phyloP scores from a whole-genome alignment of 306 rosid species.

The Cicer arietinum region DNA sequence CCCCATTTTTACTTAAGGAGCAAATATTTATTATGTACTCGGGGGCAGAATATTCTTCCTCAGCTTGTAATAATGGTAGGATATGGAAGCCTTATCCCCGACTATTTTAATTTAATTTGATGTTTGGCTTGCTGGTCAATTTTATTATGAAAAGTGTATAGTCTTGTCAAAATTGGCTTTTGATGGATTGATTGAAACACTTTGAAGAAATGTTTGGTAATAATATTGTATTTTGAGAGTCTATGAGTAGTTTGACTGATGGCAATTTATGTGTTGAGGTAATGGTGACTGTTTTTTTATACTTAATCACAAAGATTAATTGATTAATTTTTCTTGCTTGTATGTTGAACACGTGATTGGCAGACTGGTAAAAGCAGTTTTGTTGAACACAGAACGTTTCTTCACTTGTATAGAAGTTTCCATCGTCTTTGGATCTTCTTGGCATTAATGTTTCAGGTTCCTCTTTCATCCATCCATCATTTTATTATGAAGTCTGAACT shows the following conservation, averaged over 20 bases:
- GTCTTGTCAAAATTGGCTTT: constrained; percentile 9
- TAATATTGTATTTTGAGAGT: constrained; percentile 14
- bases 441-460: constrained; percentile 95
- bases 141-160: background rate
- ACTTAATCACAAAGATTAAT: constrained; percentile 23
- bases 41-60: constrained; percentile 8
- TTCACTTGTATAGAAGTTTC: constrained; percentile 92
- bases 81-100: constrained; percentile 1
- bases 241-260: constrained; percentile 17
- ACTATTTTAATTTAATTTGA: background rate
- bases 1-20: background rate
- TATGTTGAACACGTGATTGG: constrained; percentile 35
- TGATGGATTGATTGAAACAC: background rate
- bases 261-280: background rate
- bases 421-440: constrained; percentile 98
- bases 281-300: constrained; percentile 1
- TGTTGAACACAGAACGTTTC: constrained; percentile 92
- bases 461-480: constrained; percentile 20
- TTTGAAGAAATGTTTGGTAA: background rate
- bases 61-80: constrained; percentile 1
- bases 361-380: constrained; percentile 98
- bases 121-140: constrained; percentile 3
- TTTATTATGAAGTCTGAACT: constrained; percentile 41
- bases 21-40: too few species aligned
- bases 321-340: background rate